Evolutionary conservation across 352 stramenopile genomes (phyloP), one percentile per base, ranked within the genome.

Genomic region (Globisporangium cederbergense): DNA sequence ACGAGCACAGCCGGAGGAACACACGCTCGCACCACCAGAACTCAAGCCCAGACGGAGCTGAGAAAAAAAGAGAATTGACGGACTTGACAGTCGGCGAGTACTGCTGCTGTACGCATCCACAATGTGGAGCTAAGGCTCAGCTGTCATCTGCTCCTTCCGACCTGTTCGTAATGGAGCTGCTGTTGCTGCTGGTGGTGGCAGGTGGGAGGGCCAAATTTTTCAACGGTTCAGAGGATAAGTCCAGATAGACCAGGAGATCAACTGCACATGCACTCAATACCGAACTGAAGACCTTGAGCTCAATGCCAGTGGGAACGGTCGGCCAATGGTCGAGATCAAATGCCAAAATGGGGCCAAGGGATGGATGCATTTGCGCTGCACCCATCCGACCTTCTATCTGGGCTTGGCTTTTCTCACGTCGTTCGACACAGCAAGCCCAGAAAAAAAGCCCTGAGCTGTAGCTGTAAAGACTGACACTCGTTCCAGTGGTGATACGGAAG

Each of bases 21-120:
- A 32, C 16, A 11, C 4, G 43, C 43, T 49, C 43, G 53, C 53
- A 59, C 53, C 53, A 59, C 53, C 53, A 59, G 53, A 59, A 59
- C n/a, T 20, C 7, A 42, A 42, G 9, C 36, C 3, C 57, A 62
- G 57, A 43, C 30, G 57, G 54, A 30, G 32, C 42, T 62, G 57
- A 62, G 45, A 62, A 62, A 62, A 22, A 36, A 30, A 53, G 47
- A 53, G 20, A 5, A 30, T 45, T 14, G 38, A 28, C 25, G 10
- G 9, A 18, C 16, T 22, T 25, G 13, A n/a, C 49, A 54, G 22
- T 53, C 32, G 47, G 22, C 20, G 38, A 16, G 38, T 47, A 20
- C 42, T 47, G 42, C 25, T 28, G 25, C 25, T 28, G 25, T 20
- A n/a, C 42, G 16, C 42, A 47, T 47, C 43, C 32, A 36, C 32